A percentile compares a stretch with the other conserved stretches of the same genome.
These are phyloP conservation scores for Neobulgaria alba DNA, from an alignment of 2,329 filamentous ascomycete species.

Conservation along the genomic window DNA sequence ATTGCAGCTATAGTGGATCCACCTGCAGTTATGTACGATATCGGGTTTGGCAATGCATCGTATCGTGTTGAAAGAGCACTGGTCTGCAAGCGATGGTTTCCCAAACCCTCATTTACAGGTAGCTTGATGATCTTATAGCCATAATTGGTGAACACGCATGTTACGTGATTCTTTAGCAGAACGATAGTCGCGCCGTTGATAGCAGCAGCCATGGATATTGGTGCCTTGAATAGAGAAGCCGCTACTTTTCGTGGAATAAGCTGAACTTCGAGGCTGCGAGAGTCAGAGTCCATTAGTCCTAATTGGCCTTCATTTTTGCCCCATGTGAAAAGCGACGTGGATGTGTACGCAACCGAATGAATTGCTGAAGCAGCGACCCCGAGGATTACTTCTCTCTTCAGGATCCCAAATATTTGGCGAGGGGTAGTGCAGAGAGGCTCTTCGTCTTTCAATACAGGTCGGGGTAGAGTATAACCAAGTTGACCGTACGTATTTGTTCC, in stretches of 20 bases:
- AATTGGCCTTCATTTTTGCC: constrained; percentile 93
- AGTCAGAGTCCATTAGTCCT: constrained; percentile 89
- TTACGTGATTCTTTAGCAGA: constrained; percentile 76
- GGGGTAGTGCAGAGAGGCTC: constrained; percentile 75
- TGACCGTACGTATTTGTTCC: constrained; percentile 81
- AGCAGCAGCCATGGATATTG: constrained; percentile 71
- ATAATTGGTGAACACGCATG: constrained; percentile 92
- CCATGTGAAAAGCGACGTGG: constrained; percentile 78
- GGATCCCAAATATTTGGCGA: constrained; percentile 79
- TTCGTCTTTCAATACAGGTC: constrained; percentile 60
- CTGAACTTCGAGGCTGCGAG: constrained; percentile 81
- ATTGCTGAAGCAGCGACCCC: constrained; percentile 83
- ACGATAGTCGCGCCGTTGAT: constrained; percentile 86
- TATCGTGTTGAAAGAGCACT: constrained; percentile 58
- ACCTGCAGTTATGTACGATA: constrained; percentile 71
- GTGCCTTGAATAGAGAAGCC: constrained; percentile 66
- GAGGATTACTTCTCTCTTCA: constrained; percentile 76
- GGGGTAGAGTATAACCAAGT: constrained; percentile 72
- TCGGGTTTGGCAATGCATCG: constrained; percentile 55
- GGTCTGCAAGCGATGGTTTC: constrained; percentile 58
- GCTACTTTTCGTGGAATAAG: constrained; percentile 76
- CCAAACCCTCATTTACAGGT: constrained; percentile 61
- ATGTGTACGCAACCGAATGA: constrained; percentile 84
- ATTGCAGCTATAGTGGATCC: constrained; percentile 89
- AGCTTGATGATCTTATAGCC: constrained; percentile 90